phyloP scores from a whole-genome alignment of 305 asterid species.

The Solanum hybrid region DNA sequence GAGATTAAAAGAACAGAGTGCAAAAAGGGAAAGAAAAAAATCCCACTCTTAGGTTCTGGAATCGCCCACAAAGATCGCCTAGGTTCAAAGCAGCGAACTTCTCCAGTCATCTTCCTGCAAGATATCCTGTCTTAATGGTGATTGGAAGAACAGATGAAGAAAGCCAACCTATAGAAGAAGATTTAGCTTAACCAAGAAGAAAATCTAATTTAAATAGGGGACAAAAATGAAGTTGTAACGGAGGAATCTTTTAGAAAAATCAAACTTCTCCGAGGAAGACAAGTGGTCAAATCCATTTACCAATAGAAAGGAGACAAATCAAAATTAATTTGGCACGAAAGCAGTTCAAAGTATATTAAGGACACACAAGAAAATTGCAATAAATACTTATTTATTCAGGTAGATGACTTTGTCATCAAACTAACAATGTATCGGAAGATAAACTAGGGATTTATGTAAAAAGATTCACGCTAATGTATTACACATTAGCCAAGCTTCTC shows the following conservation, averaged over 20 bases:
- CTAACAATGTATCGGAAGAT: neutral
- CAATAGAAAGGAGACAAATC: neutral
- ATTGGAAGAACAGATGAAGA: neutral
- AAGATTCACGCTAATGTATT: neutral
- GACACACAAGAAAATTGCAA: neutral
- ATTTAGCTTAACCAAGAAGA: neutral
- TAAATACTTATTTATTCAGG: neutral
- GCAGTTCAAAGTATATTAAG: neutral
- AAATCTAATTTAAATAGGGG: neutral
- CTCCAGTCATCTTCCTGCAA: conserved; percentile 3
- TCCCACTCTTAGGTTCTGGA: neutral
- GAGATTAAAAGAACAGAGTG: neutral
- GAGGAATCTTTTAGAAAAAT: neutral
- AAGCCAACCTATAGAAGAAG: neutral
- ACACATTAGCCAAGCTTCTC: neutral
- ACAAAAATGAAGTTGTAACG: neutral
- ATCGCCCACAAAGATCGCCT: neutral
- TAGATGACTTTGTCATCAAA: neutral
- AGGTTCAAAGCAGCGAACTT: conserved; percentile 2
- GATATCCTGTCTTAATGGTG: neutral
- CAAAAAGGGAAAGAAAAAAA: neutral
- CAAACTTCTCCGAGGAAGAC: neutral
- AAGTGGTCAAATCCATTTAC: conserved; percentile 6
- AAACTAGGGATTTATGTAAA: neutral
- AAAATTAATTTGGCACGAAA: neutral